Base-by-base conservation (phyloP, 140 eudicot genomes). In the Erigeron philadelphicus region DNA sequence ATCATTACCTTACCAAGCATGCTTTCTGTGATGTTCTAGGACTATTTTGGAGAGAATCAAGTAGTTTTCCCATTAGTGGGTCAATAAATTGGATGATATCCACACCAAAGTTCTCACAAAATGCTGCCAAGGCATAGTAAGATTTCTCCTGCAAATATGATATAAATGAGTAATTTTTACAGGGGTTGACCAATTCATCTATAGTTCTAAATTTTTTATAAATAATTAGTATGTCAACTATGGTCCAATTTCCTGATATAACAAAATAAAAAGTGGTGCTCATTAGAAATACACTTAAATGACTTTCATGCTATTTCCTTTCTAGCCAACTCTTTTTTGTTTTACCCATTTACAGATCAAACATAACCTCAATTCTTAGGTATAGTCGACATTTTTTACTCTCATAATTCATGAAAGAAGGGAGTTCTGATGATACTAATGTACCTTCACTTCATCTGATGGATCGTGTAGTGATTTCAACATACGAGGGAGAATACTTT, bases 61-160 rank as follows among this genome's bases (percentile, higher is more conserved):
- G 85, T 74, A 92, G 82, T 64, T 79, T 88, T 52, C 74, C 93
- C 92, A 92, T 81, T 58, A 92, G 75, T 68, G 96, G 83, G 75
- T 88, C 98, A 69, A 92, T 75, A 80, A 79, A 86, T 52, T 86
- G 96, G 74, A 88, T 84, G 69, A 92, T 89, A 78, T 86, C 96
- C 58, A 81, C 93, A 47, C 86, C 87, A 93, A 92, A 88, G 80
- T 92, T 79, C 84, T 86, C 98, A 88, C 96, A 92, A 60, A 88
- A 86, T 68, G 96, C 90, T 45, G 98, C 96, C 82, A 92, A 80
- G 40, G 96, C 98, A 61, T 92, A 92, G 77, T 92, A 92, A 21
- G 96, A 88, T 81, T 92, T 92, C 79, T 84, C 98, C 98, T 92
- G 85, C 58, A 67, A 66, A 75, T 17, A 52, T 42, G 76, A 50